Conservation (phyloP, 2,329 filamentous ascomycete genomes). For the Hysterium pulicare region DNA sequence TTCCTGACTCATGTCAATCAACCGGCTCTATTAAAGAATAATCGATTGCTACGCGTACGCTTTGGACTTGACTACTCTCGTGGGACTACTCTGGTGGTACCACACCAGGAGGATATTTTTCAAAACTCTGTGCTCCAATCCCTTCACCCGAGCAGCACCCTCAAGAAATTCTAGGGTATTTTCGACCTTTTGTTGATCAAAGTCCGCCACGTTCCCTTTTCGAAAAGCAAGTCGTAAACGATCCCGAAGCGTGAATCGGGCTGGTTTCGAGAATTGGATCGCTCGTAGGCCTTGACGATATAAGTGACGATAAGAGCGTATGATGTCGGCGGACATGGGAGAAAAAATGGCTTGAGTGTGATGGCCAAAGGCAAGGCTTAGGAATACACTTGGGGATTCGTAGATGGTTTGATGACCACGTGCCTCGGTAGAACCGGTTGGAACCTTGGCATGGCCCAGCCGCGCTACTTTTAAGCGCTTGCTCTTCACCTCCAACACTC, state of each 20-base stretch:
- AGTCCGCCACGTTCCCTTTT: conserved; percentile 25
- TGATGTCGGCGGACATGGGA: conserved; percentile 43
- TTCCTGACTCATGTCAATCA: conserved; percentile 12
- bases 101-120: conserved; percentile 60
- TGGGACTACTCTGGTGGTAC: conserved; percentile 41
- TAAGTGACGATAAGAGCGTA: conserved; percentile 67
- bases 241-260: conserved; percentile 60
- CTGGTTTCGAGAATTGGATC: conserved; percentile 67
- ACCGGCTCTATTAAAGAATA: conserved; percentile 5
- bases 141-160: conserved; percentile 60
- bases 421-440: too few species aligned
- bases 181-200: conserved; percentile 48
- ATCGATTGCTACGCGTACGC: neutral
- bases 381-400: neutral
- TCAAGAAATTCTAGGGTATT: conserved; percentile 69
- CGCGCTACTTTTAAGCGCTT: too few species aligned
- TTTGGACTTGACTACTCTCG: too few species aligned
- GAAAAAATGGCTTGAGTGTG: too few species aligned
- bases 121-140: conserved; percentile 69
- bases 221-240: conserved; percentile 42
- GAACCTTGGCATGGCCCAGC: neutral
- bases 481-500: too few species aligned
- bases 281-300: conserved; percentile 66
- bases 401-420: too few species aligned
- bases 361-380: neutral